phyloP scores from a whole-genome alignment of 805 yeast species.

The Candida ipomoeae region DNA sequence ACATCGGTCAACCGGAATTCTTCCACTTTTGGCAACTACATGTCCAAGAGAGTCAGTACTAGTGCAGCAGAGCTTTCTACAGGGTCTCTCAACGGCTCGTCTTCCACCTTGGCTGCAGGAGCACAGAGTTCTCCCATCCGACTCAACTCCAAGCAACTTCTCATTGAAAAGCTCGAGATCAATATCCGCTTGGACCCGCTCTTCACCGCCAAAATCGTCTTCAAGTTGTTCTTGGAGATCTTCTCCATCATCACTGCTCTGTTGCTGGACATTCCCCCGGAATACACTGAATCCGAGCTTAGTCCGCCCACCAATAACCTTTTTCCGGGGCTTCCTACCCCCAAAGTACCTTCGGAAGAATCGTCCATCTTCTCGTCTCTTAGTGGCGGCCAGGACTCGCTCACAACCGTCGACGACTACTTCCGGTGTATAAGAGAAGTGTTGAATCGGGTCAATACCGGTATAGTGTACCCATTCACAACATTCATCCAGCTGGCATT shows the following conservation, averaged over 20 bases:
- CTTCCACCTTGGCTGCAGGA: not conserved
- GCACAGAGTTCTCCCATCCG: constrained; percentile 34
- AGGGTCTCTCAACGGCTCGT: constrained; percentile 6
- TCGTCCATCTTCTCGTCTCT: constrained; percentile 35
- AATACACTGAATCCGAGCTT: constrained; percentile 1
- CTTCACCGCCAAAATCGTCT: constrained; percentile 34
- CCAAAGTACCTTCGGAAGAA: constrained; percentile 20
- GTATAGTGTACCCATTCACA: constrained; percentile 38
- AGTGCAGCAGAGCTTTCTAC: not conserved
- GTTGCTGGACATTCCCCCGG: constrained; percentile 10
- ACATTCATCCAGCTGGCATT: constrained; percentile 26
- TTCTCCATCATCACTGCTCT: constrained; percentile 26
- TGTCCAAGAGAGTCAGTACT: not conserved
- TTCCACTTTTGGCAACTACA: not conserved
- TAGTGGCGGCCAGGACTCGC: constrained; percentile 21
- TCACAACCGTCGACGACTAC: constrained; percentile 31
- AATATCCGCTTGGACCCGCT: constrained; percentile 38
- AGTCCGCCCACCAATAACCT: constrained; percentile 1
- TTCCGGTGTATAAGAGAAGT: constrained; percentile 24
- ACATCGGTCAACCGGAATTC: constrained; percentile 3
- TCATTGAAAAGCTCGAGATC: constrained; percentile 42
- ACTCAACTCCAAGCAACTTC: constrained; percentile 36
- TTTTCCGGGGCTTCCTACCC: not conserved
- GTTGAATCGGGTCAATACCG: constrained; percentile 27
- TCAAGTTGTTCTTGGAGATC: constrained; percentile 27